Evolutionary conservation across 495 filamentous ascomycete species (phyloP), one percentile per base, ranked within the genome.

Genomic region (Saxophila tyrrhenica): DNA sequence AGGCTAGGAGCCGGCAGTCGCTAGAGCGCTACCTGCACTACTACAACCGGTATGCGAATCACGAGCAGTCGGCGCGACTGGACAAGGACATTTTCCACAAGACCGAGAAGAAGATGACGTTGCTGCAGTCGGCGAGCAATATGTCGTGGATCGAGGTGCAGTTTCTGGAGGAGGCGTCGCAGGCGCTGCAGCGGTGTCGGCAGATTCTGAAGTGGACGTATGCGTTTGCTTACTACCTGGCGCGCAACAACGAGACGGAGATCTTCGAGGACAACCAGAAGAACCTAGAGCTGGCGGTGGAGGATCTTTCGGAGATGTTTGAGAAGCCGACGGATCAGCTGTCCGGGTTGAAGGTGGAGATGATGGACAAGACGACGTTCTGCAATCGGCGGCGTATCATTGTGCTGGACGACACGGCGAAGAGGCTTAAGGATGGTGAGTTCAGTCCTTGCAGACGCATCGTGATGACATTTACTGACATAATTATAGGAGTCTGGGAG

Each of bases 131-230:
- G 44, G 79, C 86, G 29, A 95, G 91, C 0, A 88, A 88, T 54
- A 89, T 98, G 80, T 95, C 89, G 0, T 98, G 92, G 92, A 98
- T 98, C 52, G 92, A 98, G 65, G 92, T 98, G 16, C 92, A 98
- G 64, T 98, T 96, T 66, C 75, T 98, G 1, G 84, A 94, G 57
- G 82, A 85, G 3, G 94, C 92, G 2, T 95, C 91, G 2, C 88
- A 94, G 67, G 86, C 89, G 8, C 78, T 98, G 21, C 92, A 98
- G 70, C 88, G 88, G 41, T 98, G 92, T 68, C 85, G 92, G 0
- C 91, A 96, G 71, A 98, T 90, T 0, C 74, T 98, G 39, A 97
- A 97, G 73, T 98, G 92, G 92, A 98, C 92, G 0, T 98, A 98
- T 64, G 94, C 92, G 0, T 98, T 98, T 70, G 92, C 92, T 0